These are phyloP conservation scores for Sherardia arvensis DNA, from an alignment of 257 asterid species.

Conservation along the genomic window DNA sequence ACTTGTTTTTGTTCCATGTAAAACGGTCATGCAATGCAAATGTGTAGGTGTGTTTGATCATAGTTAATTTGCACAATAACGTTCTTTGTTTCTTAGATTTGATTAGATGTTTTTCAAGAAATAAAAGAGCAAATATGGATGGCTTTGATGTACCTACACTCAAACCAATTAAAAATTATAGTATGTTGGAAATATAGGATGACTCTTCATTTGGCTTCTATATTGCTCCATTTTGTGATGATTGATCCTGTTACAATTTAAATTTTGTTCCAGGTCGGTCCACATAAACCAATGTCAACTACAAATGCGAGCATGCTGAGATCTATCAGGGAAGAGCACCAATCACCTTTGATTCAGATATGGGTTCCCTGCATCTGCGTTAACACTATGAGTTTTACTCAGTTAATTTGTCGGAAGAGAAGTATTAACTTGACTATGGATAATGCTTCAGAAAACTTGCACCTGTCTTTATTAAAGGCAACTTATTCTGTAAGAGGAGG, in stretches of 20 bases:
- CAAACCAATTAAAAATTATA: too few species aligned
- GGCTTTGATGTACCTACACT: background rate
- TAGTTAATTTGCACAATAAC: too few species aligned
- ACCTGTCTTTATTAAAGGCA: background rate
- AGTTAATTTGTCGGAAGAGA: background rate
- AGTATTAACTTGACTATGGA: background rate
- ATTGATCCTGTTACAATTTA: too few species aligned
- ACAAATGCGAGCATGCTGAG: background rate
- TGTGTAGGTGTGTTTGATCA: background rate
- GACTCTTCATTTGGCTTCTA: too few species aligned
- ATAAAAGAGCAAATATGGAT: too few species aligned
- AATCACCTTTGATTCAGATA: background rate
- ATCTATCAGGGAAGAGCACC: background rate
- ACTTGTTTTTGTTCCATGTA: background rate
- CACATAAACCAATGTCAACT: background rate
- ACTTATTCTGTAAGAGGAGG: background rate
- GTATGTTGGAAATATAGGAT: background rate
- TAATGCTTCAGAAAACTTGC: background rate
- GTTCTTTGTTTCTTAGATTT: too few species aligned
- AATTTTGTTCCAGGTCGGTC: background rate
- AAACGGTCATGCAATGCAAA: background rate
- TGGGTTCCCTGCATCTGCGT: slow-evolving; percentile 7
- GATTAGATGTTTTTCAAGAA: background rate
- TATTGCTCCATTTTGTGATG: background rate
- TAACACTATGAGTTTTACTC: background rate